A percentile compares a stretch with the other conserved stretches of the same genome.
Evolutionary conservation across 768 basidiomycete genomes (phyloP).

Genomic region (Naganishia antarctica): DNA sequence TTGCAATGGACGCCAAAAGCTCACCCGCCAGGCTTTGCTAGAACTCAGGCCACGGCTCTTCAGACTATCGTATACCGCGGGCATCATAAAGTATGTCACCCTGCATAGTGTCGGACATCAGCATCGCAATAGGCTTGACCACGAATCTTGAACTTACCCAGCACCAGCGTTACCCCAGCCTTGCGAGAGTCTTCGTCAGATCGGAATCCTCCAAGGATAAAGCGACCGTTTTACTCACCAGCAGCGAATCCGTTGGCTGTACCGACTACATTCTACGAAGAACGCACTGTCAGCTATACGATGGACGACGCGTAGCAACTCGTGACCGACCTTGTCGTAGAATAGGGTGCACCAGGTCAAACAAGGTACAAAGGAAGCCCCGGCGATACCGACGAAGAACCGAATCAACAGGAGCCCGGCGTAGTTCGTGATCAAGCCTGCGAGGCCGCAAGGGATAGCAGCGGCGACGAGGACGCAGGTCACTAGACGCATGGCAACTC

Average conservation of each 20-base stretch:
- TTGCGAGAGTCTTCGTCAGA: too few species aligned
- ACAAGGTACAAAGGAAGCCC: constrained; percentile 61
- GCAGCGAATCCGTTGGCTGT: constrained; percentile 39
- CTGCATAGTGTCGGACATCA: neutral
- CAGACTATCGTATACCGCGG: constrained; percentile 22
- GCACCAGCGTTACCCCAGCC: constrained; percentile 16
- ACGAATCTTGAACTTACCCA: neutral
- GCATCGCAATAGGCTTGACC: too few species aligned
- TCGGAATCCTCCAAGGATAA: too few species aligned
- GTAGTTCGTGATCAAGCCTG: constrained; percentile 54
- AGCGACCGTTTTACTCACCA: constrained; percentile 38
- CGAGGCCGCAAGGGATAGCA: constrained; percentile 60
- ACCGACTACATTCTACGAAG: constrained; percentile 39
- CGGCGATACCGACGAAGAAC: constrained; percentile 58
- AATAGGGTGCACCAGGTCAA: constrained; percentile 62
- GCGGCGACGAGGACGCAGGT: constrained; percentile 56
- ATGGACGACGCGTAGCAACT: constrained; percentile 59
- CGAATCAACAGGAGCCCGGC: constrained; percentile 53
- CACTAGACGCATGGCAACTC: constrained; percentile 41
- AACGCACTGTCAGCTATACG: constrained; percentile 49
- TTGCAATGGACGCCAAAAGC: too few species aligned
- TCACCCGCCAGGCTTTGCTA: constrained; percentile 9
- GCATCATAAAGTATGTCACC: constrained; percentile 22
- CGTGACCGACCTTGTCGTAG: constrained; percentile 59
- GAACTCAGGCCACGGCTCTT: constrained; percentile 9